Base-by-base conservation (phyloP, 352 stramenopile species). In the Phytopythium aichiense region DNA sequence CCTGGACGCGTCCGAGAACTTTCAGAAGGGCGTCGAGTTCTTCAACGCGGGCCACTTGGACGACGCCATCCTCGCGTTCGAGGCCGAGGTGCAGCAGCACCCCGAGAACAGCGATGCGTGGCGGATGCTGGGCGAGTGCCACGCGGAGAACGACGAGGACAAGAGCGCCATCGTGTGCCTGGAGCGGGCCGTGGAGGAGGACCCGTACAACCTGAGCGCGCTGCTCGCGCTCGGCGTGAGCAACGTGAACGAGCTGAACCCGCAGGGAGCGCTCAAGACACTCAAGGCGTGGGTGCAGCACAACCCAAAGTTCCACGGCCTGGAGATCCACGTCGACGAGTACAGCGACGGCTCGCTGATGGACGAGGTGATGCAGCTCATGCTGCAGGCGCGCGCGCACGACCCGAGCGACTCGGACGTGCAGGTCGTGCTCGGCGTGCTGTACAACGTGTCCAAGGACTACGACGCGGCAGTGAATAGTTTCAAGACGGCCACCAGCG, bases 371-470 rank as follows among this genome's bases (percentile, higher is more conserved):
- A 98, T 97, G 91, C 91, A 97, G 64, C 77, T 98, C 18, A 98
- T 98, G 92, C 76, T 97, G 23, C 88, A 97, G 63, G 90, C 90
- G 22, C 84, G 88, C n/a, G 71, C 76, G 1, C 84, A 92, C 63
- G 87, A 95, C 48, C 71, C 79, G 20, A 80, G 56, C 53, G 86
- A 95, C 60, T 88, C 81, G 37, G 82, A 95, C 63, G 81, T 92
- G 48, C 75, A 89, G 57, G 85, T 98, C 58, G 95, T 98, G 8
- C 71, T 99, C 9, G 97, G 97, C 28, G 96, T 99, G 23, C 74
- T 99, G 25, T 99, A 98, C 77, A 99, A 99, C 66, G 95, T 99
- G 20, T 98, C 90, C 31, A 91, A 95, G 56, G 95, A 99, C 67
- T 99, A 98, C 65, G 92, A 98, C 56, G 89, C 88, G 11, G 96